A percentile compares a stretch with the other conserved stretches of the same genome.
These are phyloP conservation scores for Trifolium repens DNA, from an alignment of 306 rosid genomes.

Conservation along the genomic window DNA sequence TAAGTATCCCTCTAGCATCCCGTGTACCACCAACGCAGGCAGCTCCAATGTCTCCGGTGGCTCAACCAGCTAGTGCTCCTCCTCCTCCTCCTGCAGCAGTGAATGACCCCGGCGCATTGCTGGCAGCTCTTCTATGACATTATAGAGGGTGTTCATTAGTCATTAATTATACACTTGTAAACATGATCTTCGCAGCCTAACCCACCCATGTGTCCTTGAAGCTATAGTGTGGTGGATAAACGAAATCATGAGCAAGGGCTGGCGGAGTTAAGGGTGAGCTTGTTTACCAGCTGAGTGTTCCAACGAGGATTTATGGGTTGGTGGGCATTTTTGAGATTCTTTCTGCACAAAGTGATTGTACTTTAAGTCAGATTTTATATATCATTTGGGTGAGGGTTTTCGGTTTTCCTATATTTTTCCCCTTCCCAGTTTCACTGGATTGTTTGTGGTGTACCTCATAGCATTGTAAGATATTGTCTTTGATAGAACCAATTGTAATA, in stretches of 20 bases:
- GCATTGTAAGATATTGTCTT: slow-evolving; percentile 56
- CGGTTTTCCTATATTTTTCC: slow-evolving; percentile 47
- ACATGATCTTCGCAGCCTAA: slow-evolving; percentile 71
- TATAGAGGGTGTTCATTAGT: slow-evolving; percentile 50
- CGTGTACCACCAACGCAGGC: slow-evolving; percentile 55
- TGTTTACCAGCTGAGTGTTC: slow-evolving; percentile 61
- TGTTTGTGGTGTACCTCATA: slow-evolving; percentile 49
- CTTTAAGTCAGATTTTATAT: slow-evolving; percentile 60
- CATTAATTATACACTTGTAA: slow-evolving; percentile 53
- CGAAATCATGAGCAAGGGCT: slow-evolving; percentile 71
- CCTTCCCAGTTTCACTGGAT: slow-evolving; percentile 57
- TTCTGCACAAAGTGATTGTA: slow-evolving; percentile 74
- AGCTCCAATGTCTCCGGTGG: slow-evolving; percentile 57
- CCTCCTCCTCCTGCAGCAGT: slow-evolving; percentile 51
- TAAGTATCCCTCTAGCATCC: slow-evolving; percentile 58
- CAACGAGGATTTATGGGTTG: slow-evolving; percentile 65
- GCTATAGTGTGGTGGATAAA: slow-evolving; percentile 48
- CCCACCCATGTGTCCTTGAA: slow-evolving; percentile 45
- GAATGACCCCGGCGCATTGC: slow-evolving; percentile 93
- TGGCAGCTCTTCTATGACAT: slow-evolving; percentile 89
- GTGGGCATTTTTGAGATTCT: slow-evolving; percentile 73
- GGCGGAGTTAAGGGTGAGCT: slow-evolving; percentile 68
- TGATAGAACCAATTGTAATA: slow-evolving; percentile 50
- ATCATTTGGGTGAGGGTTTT: slow-evolving; percentile 55
- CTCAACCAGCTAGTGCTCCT: slow-evolving; percentile 54